These are phyloP conservation scores for Leucosporidium creatinivorum DNA, from an alignment of 768 basidiomycete genomes.

Conservation along the genomic window DNA sequence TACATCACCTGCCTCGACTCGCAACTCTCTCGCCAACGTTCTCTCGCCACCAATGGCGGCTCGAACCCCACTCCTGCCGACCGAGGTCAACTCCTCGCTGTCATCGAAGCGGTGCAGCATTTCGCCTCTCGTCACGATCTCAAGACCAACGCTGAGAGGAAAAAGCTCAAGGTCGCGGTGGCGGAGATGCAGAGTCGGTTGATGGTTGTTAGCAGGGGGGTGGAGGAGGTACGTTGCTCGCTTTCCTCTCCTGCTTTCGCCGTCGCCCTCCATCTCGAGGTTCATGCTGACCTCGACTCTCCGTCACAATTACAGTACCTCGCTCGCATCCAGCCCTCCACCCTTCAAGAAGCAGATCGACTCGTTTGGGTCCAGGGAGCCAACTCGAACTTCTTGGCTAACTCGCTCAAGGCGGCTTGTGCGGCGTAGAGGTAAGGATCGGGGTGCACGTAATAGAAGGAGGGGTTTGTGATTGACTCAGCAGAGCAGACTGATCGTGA, in stretches of 20 bases:
- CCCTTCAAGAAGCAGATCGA: slow-evolving; percentile 20
- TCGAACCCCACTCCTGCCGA: slow-evolving; percentile 56
- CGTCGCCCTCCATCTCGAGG: too few relatives aligned
- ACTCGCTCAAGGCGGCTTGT: neutral
- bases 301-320: too few relatives aligned
- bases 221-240: neutral
- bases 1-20: slow-evolving; percentile 73
- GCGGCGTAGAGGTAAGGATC: neutral
- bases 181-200: slow-evolving; percentile 24
- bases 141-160: neutral
- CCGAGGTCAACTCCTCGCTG: slow-evolving; percentile 70
- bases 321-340: slow-evolving; percentile 6
- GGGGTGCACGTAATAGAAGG: too few relatives aligned
- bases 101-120: slow-evolving; percentile 48
- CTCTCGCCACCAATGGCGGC: too few relatives aligned
- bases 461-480: too few relatives aligned
- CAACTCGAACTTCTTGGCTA: slow-evolving; percentile 8
- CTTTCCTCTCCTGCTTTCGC: too few relatives aligned
- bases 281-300: too few relatives aligned
- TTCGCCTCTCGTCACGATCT: slow-evolving; percentile 1
- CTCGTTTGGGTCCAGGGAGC: slow-evolving; percentile 26
- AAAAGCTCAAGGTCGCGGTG: slow-evolving; percentile 12
- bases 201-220: neutral
- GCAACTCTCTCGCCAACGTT: slow-evolving; percentile 36
- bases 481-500: too few relatives aligned